Conservation (phyloP, 208 protist species). For the Crithidia fasciculata region DNA sequence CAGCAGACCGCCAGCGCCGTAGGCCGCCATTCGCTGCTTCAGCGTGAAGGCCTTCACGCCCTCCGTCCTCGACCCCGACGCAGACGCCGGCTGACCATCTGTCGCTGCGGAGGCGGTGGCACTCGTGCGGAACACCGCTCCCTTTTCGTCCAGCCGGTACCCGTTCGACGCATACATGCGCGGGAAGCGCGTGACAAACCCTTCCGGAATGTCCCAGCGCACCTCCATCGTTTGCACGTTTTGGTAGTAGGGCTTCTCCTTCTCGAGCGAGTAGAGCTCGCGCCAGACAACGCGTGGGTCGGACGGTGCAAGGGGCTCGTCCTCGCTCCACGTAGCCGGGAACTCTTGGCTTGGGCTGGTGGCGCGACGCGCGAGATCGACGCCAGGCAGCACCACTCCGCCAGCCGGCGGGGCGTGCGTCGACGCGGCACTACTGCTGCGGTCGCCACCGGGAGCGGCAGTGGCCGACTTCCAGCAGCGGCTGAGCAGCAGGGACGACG, state of each 20-base stretch:
- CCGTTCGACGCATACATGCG: conserved; percentile 52
- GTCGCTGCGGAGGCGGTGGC: conserved; percentile 1
- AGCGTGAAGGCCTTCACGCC: conserved; percentile 32
- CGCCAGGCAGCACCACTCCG: conserved; percentile 45
- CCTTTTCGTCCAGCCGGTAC: conserved; percentile 50
- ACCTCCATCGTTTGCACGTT: conserved; percentile 66
- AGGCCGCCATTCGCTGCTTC: conserved; percentile 74
- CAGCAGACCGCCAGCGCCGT: conserved; percentile 79
- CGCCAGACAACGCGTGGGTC: conserved; percentile 74
- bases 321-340: conserved; percentile 56
- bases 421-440: neutral
- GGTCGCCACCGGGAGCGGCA: neutral
- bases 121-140: conserved; percentile 42
- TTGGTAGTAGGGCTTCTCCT: conserved; percentile 78
- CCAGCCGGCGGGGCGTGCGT: neutral
- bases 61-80: neutral
- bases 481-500: conserved; percentile 9
- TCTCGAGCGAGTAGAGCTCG: conserved; percentile 76
- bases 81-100: neutral
- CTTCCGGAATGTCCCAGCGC: conserved; percentile 69
- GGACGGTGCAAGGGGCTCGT: conserved; percentile 40
- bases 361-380: conserved; percentile 56
- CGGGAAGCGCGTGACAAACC: conserved; percentile 82
- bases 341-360: conserved; percentile 49
- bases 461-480: conserved; percentile 14